Evolutionary conservation across 2,329 filamentous ascomycete genomes (phyloP), one percentile per base, ranked within the genome.

Genomic region (Diplodia intermedia): DNA sequence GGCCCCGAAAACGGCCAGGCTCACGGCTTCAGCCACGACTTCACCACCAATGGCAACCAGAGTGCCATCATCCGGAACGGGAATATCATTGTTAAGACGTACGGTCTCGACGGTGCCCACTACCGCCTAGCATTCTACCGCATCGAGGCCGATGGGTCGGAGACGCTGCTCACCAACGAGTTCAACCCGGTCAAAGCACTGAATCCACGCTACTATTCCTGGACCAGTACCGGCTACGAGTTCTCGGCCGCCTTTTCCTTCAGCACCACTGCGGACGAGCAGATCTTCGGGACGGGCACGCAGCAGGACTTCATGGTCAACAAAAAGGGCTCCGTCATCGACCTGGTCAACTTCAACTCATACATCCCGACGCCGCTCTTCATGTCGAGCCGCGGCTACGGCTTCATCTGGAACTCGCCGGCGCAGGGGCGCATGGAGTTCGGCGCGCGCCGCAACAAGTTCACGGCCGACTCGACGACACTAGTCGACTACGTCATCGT

Each of bases 231-330:
- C 0, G 76, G 78, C 2, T 76, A 76, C 31, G 78, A 79, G 49
- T 80, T 80, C 60, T 70, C 70, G 0, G 75, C 78, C 9, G 74
- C 76, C 6, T 80, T 78, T 68, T 78, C 78, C 1, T 80, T 78
- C 69, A 76, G 74, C n/a, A 76, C 76, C 0, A 73, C 74, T 0
- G 72, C 75, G 11, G 73, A 76, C 49, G 75, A 76, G 70, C 74
- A 76, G 47, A 76, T 76, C 38, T 77, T 73, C 57, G 75, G 75
- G 11, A 77, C 74, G 20, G 74, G 75, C 8, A 73, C 73, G 12
- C 73, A 76, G 56, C 73, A 76, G 49, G 74, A 77, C 38, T 73
- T 74, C 47, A 36, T 75, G 43, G 50, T 76, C n/a, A 75, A 76
- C 70, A 75, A 76, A 68, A 76, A 77, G 62, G 75, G 75, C 15